These are phyloP conservation scores for Angomonas deanei DNA, from an alignment of 208 protist species.

Conservation along the genomic window DNA sequence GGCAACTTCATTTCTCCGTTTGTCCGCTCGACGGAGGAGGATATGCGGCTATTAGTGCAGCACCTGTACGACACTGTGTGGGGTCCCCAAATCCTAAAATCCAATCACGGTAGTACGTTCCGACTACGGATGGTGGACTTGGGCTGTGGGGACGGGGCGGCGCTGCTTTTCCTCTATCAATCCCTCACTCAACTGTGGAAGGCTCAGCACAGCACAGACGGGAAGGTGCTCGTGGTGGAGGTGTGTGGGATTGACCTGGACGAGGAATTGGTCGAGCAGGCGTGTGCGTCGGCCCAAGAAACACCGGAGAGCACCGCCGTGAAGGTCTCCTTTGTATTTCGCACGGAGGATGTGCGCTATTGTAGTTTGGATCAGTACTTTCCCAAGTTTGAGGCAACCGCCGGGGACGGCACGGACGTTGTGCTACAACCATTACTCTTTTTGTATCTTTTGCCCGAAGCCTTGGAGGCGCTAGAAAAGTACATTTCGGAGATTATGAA, in stretches of 20 bases:
- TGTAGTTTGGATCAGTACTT: constrained; percentile 17
- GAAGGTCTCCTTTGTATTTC: background rate
- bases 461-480: constrained; percentile 36
- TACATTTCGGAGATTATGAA: constrained; percentile 25
- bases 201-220: background rate
- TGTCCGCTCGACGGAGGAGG: constrained; percentile 30
- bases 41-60: constrained; percentile 26
- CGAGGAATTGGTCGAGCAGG: constrained; percentile 33
- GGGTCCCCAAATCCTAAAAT: background rate
- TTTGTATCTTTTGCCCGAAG: constrained; percentile 69
- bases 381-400: constrained; percentile 7
- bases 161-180: constrained; percentile 24
- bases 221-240: background rate
- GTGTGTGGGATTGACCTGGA: constrained; percentile 61
- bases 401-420: background rate
- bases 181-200: constrained; percentile 19
- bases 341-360: background rate
- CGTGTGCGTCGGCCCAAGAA: constrained; percentile 9
- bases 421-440: constrained; percentile 32
- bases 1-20: constrained; percentile 70
- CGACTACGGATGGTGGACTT: constrained; percentile 45
- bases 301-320: background rate
- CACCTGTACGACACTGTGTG: constrained; percentile 24
- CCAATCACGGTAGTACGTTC: background rate
- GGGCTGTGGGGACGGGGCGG: constrained; percentile 62